Evolutionary conservation across 441 rosid species (phyloP).

Genomic region (Omphalea diandra): DNA sequence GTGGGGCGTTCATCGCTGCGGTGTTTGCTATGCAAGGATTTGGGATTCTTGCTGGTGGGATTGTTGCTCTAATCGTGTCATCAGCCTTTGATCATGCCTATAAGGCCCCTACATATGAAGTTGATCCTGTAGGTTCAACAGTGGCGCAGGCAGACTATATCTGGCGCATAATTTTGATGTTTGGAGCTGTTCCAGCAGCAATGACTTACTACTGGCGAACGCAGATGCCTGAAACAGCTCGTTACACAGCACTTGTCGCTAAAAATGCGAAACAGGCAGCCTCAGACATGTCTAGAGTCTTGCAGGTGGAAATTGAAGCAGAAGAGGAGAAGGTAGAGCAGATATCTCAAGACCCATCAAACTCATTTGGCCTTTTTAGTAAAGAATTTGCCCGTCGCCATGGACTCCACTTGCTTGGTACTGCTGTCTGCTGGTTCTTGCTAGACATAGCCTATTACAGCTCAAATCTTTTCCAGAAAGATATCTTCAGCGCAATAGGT

Average conservation of each 20-base stretch:
- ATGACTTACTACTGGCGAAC: constrained; percentile 70
- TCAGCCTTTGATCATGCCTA: constrained; percentile 41
- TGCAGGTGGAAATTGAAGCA: constrained; percentile 58
- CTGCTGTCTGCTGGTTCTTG: constrained; percentile 66
- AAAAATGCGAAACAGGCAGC: constrained; percentile 69
- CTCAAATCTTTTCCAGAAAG: constrained; percentile 74
- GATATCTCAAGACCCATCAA: constrained; percentile 14
- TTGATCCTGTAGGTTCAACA: constrained; percentile 51
- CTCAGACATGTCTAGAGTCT: constrained; percentile 67
- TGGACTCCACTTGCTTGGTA: constrained; percentile 65
- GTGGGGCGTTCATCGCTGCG: constrained; percentile 77
- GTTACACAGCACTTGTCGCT: constrained; percentile 84
- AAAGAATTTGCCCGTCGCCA: constrained; percentile 49
- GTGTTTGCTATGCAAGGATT: constrained; percentile 89
- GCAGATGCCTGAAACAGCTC: constrained; percentile 84
- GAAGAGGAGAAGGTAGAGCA: constrained; percentile 42
- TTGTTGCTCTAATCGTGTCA: constrained; percentile 51
- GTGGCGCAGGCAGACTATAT: constrained; percentile 59
- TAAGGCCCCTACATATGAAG: constrained; percentile 46
- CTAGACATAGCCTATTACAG: constrained; percentile 78
- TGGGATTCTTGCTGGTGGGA: constrained; percentile 63
- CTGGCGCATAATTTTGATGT: constrained; percentile 71
- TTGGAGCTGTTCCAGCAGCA: constrained; percentile 68
- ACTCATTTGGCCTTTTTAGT: constrained; percentile 49
- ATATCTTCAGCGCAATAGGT: constrained; percentile 67